Evolutionary conservation across 176 grass and related monocot species (phyloP).

Genomic region (Hordeum marinum): DNA sequence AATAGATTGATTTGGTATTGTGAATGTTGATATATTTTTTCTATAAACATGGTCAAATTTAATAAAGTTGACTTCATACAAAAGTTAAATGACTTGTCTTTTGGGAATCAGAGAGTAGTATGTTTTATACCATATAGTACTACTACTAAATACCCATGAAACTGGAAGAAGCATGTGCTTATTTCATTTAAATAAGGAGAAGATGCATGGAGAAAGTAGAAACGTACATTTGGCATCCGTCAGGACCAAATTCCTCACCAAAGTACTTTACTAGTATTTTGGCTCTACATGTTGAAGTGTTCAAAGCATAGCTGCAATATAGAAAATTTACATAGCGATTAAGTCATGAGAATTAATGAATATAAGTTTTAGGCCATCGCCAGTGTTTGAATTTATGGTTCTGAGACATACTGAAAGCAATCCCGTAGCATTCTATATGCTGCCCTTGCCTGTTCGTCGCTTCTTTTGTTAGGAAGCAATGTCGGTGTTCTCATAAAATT

Average conservation of each 20-base stretch:
- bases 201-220: not conserved
- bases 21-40: not conserved
- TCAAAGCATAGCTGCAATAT: slow-evolving; percentile 82
- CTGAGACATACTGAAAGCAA: slow-evolving; percentile 68
- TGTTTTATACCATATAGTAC: not conserved
- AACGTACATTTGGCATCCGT: slow-evolving; percentile 68
- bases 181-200: not conserved
- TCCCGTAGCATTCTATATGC: slow-evolving; percentile 84
- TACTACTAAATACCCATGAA: not conserved
- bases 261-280: slow-evolving; percentile 89
- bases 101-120: not conserved
- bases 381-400: not conserved
- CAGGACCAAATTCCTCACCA: slow-evolving; percentile 64
- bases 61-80: not conserved
- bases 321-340: slow-evolving; percentile 13
- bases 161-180: slow-evolving; percentile 8
- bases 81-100: not conserved
- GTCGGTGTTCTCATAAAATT: slow-evolving; percentile 68
- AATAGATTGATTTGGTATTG: not conserved
- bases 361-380: not conserved
- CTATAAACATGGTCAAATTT: not conserved
- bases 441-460: slow-evolving; percentile 67
- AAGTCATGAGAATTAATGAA: slow-evolving; percentile 1
- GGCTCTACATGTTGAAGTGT: slow-evolving; percentile 67
- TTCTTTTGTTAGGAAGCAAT: slow-evolving; percentile 93